Base-by-base conservation (phyloP, 768 basidiomycete genomes). In the Kwoniella bestiolae region DNA sequence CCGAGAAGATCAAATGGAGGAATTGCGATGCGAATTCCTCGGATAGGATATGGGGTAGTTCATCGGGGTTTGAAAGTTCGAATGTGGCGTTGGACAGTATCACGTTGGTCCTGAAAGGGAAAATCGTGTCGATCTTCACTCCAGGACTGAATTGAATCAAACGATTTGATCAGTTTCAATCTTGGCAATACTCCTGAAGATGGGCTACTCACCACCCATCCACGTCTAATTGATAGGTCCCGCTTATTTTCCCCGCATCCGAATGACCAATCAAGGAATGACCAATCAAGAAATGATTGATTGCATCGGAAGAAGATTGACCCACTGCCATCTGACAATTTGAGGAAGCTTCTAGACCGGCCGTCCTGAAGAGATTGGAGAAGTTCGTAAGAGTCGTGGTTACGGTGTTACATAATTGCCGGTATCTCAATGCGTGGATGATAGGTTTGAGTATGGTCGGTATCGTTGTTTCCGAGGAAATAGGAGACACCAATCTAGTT, bases 1-100 rank as follows among this genome's bases (percentile, higher is more conserved):
- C 28, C 3, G 38, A 11, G 25, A 25, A 1, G 14, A 44, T 44
- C 57, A 29, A 38, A 44, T 18, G 6, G 4, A 71, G 52, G 5
- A 75, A 31, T 44, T 75, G 74, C 8, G 25, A 14, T 3, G 62
- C 59, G 11, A 77, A 58, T 18, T 75, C 76, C n/a, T 67, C 60
- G 3, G 71, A 28, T 32, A 77, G 9, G 47, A 75, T 53, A 9
- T 63, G 50, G 1, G 70, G 25, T 1, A 77, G 58, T 8, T 75
- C 71, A 9, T 56, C 59, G 21, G 62, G 28, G 44, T 73, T 66
- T 16, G 58, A 28, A 1, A 77, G 41, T 21, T 70, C 66, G 62
- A 77, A 75, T 31, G 76, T 60, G 38, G 72, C 68, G 50, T 41
- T 56, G 44, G 62, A 11, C 44, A 68, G n/a, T 44, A 63, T 63